Evolutionary conservation across 805 yeast genomes (phyloP), one percentile per base, ranked within the genome.

Genomic region (Nakazawaea ernobii): DNA sequence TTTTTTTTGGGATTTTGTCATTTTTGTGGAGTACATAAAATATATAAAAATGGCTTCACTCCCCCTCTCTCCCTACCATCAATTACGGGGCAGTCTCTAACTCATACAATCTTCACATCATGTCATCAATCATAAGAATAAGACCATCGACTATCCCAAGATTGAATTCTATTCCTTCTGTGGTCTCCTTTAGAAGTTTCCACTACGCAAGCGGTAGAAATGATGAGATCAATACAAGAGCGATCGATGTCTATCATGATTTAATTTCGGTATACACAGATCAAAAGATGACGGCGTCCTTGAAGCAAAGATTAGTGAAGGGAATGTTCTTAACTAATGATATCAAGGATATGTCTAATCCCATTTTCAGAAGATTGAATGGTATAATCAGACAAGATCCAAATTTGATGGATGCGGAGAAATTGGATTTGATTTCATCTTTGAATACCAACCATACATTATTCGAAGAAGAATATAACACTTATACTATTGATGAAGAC

Each of bases 321-420:
- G 46, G 43, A 8, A 38, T 47, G 43, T 47, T 47, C 29, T 14
- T 42, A 6, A 65, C 42, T 43, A 69, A 57, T 28, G 66, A 59
- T 2, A 61, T 27, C 6, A 68, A 58, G 4, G 73, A 68, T 15
- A 74, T 74, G 7, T 56, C 45, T 14, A 70, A 58, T 1, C 75
- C 74, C 14, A 57, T 49, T 17, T 69, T 48, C 20, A 69, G 28
- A 39, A 65, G 67, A 17, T 69, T 66, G 41, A 70, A 69, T 49
- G 59, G 69, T 20, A 70, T 52, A 41, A 66, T 67, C 53, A 70
- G 75, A 46, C 60, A 66, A 17, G 71, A 67, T 30, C 74, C 73
- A 59, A 70, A 70, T 6, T 68, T 63, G 1, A 9, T 32, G 9
- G 43, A 47, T 11, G 37, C 24, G 4, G 40, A 42, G 27, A 47